Percentiles rank a stretch among this genome's conserved stretches.
phyloP scores from a whole-genome alignment of 1,284 basidiomycete genomes.

The Lignosus rhinocerotis region DNA sequence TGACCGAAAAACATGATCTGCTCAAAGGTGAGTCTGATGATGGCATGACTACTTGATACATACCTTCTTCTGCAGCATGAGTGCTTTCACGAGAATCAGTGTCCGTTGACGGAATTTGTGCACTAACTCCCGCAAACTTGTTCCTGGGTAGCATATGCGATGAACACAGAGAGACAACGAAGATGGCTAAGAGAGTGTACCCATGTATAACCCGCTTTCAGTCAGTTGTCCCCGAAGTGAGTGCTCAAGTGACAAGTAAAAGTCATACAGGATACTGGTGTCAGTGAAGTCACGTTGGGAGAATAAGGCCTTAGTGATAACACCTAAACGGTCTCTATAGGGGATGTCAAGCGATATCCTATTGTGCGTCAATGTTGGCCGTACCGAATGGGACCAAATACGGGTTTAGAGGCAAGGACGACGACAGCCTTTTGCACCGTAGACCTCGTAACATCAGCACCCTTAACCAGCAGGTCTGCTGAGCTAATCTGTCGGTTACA shows the following conservation, averaged over 20 bases:
- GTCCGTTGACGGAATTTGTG: constrained; percentile 94
- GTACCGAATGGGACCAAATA: constrained; percentile 85
- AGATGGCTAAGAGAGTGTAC: constrained; percentile 40
- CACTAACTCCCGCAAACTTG: constrained; percentile 89
- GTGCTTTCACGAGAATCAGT: constrained; percentile 90
- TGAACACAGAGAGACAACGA: neutral
- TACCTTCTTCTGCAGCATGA: constrained; percentile 91
- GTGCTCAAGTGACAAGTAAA: constrained; percentile 71
- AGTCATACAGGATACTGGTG: constrained; percentile 82
- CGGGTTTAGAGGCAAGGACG: constrained; percentile 86
- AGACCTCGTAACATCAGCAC: constrained; percentile 88
- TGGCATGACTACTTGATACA: constrained; percentile 2
- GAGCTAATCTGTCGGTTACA: constrained; percentile 96
- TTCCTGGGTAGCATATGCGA: constrained; percentile 51
- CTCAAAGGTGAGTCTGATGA: neutral
- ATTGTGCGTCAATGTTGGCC: constrained; percentile 16
- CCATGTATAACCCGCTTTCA: constrained; percentile 86
- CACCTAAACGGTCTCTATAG: constrained; percentile 86
- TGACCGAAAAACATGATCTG: constrained; percentile 98
- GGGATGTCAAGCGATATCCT: neutral
- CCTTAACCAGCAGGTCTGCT: constrained; percentile 78
- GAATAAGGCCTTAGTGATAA: constrained; percentile 91
- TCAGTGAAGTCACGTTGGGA: constrained; percentile 88
- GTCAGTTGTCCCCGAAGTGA: constrained; percentile 71
- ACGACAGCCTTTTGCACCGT: constrained; percentile 99